Evolutionary conservation across 2,329 filamentous ascomycete genomes (phyloP).

Genomic region (Emericellopsis atlantica): DNA sequence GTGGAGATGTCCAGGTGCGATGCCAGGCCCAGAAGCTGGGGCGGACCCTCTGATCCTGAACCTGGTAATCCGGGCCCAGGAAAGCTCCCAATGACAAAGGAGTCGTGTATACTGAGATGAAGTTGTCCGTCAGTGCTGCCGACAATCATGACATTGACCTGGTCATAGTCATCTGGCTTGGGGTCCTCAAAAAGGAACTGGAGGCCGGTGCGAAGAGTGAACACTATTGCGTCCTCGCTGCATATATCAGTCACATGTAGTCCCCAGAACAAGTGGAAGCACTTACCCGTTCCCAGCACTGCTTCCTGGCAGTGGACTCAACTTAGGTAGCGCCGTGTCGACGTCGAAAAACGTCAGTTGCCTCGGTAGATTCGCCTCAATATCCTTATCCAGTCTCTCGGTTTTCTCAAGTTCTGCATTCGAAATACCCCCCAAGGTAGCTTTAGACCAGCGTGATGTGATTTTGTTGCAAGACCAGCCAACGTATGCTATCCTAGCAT

Average conservation of each 20-base stretch:
- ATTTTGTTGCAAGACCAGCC: conserved; percentile 33
- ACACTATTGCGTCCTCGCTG: conserved; percentile 45
- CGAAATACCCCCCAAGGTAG: too few relatives aligned
- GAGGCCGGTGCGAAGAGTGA: conserved; percentile 56
- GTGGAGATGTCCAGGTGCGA: conserved; percentile 66
- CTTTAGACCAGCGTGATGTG: background rate
- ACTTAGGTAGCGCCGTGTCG: conserved; percentile 61
- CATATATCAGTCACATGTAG: background rate
- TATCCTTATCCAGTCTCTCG: background rate
- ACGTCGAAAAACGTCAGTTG: conserved; percentile 66
- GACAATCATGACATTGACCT: conserved; percentile 68
- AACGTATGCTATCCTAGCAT: conserved; percentile 35
- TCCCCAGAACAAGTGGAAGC: background rate
- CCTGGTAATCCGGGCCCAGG: conserved; percentile 10
- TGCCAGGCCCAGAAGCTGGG: conserved; percentile 43
- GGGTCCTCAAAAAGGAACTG: conserved; percentile 56
- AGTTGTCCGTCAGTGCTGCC: conserved; percentile 60
- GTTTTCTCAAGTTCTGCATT: background rate
- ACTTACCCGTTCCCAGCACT: conserved; percentile 52
- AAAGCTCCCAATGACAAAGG: conserved; percentile 64
- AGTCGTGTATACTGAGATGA: conserved; percentile 75
- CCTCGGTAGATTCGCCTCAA: conserved; percentile 46
- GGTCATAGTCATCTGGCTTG: conserved; percentile 52
- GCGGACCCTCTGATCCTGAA: conserved; percentile 6
- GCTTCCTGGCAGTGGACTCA: conserved; percentile 53